These are phyloP conservation scores for Moniliophthora roreri DNA, from an alignment of 1,284 basidiomycete genomes.

Conservation along the genomic window DNA sequence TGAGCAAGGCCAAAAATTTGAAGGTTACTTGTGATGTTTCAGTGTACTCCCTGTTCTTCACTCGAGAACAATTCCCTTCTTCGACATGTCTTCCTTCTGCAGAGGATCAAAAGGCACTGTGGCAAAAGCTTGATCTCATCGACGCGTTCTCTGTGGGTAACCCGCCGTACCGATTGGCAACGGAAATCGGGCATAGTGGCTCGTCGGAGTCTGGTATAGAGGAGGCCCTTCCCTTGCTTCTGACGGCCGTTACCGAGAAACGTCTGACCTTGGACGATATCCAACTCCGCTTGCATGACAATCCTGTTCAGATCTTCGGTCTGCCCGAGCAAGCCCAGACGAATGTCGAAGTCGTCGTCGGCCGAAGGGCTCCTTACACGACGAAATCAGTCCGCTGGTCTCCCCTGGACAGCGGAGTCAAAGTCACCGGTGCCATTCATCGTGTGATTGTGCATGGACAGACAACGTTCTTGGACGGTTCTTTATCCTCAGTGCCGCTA, in stretches of 20 bases:
- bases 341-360: constrained; percentile 91
- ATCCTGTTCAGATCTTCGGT: constrained; percentile 91
- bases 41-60: constrained; percentile 92
- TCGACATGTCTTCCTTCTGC: constrained; percentile 71
- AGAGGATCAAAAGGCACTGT: constrained; percentile 84
- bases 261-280: constrained; percentile 86
- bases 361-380: constrained; percentile 68
- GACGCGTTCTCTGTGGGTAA: constrained; percentile 93
- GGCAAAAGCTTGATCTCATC: constrained; percentile 84
- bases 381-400: constrained; percentile 71
- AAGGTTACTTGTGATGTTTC: constrained; percentile 97
- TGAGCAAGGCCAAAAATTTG: constrained; percentile 93
- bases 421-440: constrained; percentile 81
- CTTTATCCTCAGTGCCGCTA: constrained; percentile 56
- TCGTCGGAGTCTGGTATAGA: constrained; percentile 82
- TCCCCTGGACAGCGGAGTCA: constrained; percentile 66
- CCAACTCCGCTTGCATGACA: constrained; percentile 81
- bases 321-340: constrained; percentile 86
- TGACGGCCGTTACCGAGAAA: constrained; percentile 84
- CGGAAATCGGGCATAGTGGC: constrained; percentile 64
- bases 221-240: constrained; percentile 86
- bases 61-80: constrained; percentile 70
- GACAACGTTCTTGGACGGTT: constrained; percentile 92
- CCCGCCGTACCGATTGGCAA: constrained; percentile 78
- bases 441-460: constrained; percentile 92